Evolutionary conservation across 257 asterid species (phyloP), one percentile per base, ranked within the genome.

Genomic region (Orobanche coerulescens): DNA sequence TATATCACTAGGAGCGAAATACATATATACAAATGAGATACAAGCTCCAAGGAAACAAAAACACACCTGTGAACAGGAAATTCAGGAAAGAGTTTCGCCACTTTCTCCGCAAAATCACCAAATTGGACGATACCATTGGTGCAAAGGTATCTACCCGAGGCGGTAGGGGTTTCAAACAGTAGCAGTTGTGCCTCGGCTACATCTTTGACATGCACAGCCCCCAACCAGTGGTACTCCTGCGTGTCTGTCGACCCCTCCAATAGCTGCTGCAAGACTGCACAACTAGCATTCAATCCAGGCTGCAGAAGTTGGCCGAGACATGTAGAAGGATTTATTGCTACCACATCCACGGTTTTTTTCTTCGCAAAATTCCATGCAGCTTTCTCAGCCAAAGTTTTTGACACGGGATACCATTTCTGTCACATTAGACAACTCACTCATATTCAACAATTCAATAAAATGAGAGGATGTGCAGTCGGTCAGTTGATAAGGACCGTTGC

Each of bases 401-500:
- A 91, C 10, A 91, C 86, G 1, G 97, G 94, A 68, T 91, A 91
- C 96, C 96, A 87, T 82, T 78, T 83, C 95, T 90, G 82, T 49
- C 43, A 67, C 36, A 46, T 62, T 33, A 30, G 7, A 47, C 9
- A 59, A 39, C 43, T 48, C 28, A 39, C 43, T 48, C 28, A 16
- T 53, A 15, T 26, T 23, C 51, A 25, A 8, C 49, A 47, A 13
- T 37, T 7, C 15, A 11, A n/a, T n/a, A n/a, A n/a, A n/a, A n/a
- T n/a, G n/a, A n/a, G n/a, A n/a, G n/a, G n/a, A n/a, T n/a, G n/a
- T n/a, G n/a, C n/a, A n/a, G n/a, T n/a, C n/a, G n/a, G n/a, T 67
- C 18, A 33, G 37, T 20, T 33, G 20, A 48, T 6, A 44, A 47
- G n/a, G 36, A 8, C 26, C 16, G 13, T 28, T 4, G 26, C 20